A percentile compares a stretch with the other conserved stretches of the same genome.
phyloP scores from a whole-genome alignment of 192 early-diverging fungal species.

The Coemansia sp. region DNA sequence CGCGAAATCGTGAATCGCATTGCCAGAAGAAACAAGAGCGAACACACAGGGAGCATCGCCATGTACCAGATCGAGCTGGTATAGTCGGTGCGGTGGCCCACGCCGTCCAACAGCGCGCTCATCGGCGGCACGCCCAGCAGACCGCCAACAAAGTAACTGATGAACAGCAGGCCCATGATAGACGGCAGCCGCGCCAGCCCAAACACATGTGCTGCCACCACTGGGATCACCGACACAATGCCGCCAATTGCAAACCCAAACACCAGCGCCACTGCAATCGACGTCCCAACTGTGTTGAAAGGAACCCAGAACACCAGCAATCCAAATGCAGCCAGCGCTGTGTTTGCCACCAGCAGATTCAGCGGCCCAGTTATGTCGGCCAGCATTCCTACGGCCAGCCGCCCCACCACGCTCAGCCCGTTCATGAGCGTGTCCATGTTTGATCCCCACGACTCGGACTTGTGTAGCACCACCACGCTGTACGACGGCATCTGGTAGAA shows the following conservation, averaged over 20 bases:
- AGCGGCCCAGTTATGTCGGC: slow-evolving; percentile 41
- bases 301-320: slow-evolving; percentile 50
- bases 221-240: slow-evolving; percentile 46
- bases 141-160: slow-evolving; percentile 45
- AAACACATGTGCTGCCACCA: slow-evolving; percentile 46
- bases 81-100: slow-evolving; percentile 48
- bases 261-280: slow-evolving; percentile 30
- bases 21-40: slow-evolving; percentile 30
- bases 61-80: slow-evolving; percentile 49
- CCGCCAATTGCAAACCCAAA: slow-evolving; percentile 53
- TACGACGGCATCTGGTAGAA: slow-evolving; percentile 53
- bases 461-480: slow-evolving; percentile 47
- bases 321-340: slow-evolving; percentile 23
- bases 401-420: slow-evolving; percentile 43
- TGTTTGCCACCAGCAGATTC: slow-evolving; percentile 40
- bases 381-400: slow-evolving; percentile 39
- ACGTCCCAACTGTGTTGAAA: slow-evolving; percentile 32
- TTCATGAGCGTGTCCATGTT: slow-evolving; percentile 56
- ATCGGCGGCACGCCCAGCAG: slow-evolving; percentile 48
- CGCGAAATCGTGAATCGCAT: slow-evolving; percentile 42
- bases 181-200: slow-evolving; percentile 46
- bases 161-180: slow-evolving; percentile 47
- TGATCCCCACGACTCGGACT: slow-evolving; percentile 48
- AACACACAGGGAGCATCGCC: slow-evolving; percentile 42
- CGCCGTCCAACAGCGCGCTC: slow-evolving; percentile 49